Conservation (phyloP, 768 basidiomycete species). For the Leccinum barrowsii region DNA sequence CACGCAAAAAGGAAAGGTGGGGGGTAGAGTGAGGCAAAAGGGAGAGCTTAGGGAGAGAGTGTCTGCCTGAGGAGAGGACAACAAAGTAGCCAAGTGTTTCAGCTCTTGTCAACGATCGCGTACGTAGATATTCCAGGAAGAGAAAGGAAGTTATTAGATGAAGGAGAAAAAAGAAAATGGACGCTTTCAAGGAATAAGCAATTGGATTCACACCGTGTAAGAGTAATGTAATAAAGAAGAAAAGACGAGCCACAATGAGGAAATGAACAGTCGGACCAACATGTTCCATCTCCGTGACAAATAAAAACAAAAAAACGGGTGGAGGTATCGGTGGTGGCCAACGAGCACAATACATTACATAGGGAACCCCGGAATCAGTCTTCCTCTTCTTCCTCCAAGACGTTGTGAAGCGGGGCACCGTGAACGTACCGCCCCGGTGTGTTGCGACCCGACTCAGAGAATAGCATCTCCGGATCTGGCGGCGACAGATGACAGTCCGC, state of each 20-base stretch:
- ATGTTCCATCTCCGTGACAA: conserved; percentile 9
- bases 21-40: not conserved
- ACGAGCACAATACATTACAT: conserved; percentile 23
- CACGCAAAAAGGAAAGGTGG: conserved; percentile 1
- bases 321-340: conserved; percentile 24
- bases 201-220: conserved; percentile 1
- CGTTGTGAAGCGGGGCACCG: conserved; percentile 83
- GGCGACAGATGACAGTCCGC: conserved; percentile 26
- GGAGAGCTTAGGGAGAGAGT: not conserved
- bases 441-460: conserved; percentile 50
- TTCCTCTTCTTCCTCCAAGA: conserved; percentile 79
- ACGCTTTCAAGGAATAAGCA: conserved; percentile 15
- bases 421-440: conserved; percentile 77
- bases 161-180: not conserved
- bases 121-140: conserved; percentile 13
- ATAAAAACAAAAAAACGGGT: conserved; percentile 8
- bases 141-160: conserved; percentile 21
- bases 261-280: conserved; percentile 2
- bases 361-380: conserved; percentile 29
- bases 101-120: conserved; percentile 20
- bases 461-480: conserved; percentile 30
- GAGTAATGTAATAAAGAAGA: not conserved
- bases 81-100: conserved; percentile 17
- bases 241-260: not conserved
- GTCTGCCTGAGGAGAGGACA: conserved; percentile 19